phyloP scores from a whole-genome alignment of 176 grass and related monocot genomes.

The Sorghum bicolor region Sorghum_bicolor_NCBIv3 NC_012873.2:4733001-4733500 shows the following conservation, averaged over 20 bases:
- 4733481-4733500: background rate
- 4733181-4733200: constrained; percentile 81
- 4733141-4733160: constrained; percentile 38
- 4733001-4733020: background rate
- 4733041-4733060: background rate
- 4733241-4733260: constrained; percentile 65
- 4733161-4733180: constrained; percentile 80
- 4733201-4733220: constrained; percentile 50
- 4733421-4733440: constrained; percentile 17
- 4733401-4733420: constrained; percentile 42
- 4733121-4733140: constrained; percentile 17
- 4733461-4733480: constrained; percentile 13
- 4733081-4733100: background rate
- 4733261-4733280: constrained; percentile 53
- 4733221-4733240: constrained; percentile 50
- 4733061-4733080: background rate
- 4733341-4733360: constrained; percentile 32
- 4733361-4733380: constrained; percentile 51
- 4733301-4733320: constrained; percentile 51
- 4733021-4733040: background rate
- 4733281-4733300: constrained; percentile 43
- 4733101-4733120: background rate
- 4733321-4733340: constrained; percentile 42
- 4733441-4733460: background rate
- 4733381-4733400: constrained; percentile 52